phyloP scores from a whole-genome alignment of 116 monocot species.

The Dioscorea cayenensis region DNA sequence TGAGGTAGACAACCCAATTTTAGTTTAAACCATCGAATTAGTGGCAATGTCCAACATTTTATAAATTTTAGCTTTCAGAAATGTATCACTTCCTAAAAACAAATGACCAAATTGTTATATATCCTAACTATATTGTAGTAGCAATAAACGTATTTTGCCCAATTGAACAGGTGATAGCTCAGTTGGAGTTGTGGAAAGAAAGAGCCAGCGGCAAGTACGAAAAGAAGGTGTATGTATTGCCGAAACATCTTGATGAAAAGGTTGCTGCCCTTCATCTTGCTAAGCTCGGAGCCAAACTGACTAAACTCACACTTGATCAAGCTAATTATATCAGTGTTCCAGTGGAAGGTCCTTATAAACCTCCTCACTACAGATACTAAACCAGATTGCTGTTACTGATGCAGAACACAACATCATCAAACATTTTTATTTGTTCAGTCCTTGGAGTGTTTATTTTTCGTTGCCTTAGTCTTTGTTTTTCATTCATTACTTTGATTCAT shows the following conservation, averaged over 20 bases:
- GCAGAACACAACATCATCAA: not conserved
- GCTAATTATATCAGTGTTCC: slow-evolving; percentile 77
- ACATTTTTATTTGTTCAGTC: not conserved
- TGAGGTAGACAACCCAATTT: too few species aligned
- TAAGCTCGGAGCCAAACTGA: slow-evolving; percentile 82
- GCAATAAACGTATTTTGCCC: too few species aligned
- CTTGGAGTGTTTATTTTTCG: not conserved
- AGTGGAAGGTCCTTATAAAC: slow-evolving; percentile 77
- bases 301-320: slow-evolving; percentile 64
- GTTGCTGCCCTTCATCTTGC: slow-evolving; percentile 78
- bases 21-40: too few species aligned
- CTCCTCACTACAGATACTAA: slow-evolving; percentile 79
- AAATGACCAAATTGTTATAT: too few species aligned
- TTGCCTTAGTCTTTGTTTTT: too few species aligned
- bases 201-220: slow-evolving; percentile 72
- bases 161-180: slow-evolving; percentile 62
- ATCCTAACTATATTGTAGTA: too few species aligned
- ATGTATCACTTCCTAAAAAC: too few species aligned
- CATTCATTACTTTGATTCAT: too few species aligned
- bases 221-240: slow-evolving; percentile 91
- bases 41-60: too few species aligned
- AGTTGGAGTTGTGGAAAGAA: slow-evolving; percentile 94
- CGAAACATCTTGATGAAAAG: slow-evolving; percentile 94
- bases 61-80: too few species aligned
- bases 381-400: not conserved